Evolutionary conservation across 2,329 filamentous ascomycete species (phyloP), one percentile per base, ranked within the genome.

Genomic region (Triangularia setosa): DNA sequence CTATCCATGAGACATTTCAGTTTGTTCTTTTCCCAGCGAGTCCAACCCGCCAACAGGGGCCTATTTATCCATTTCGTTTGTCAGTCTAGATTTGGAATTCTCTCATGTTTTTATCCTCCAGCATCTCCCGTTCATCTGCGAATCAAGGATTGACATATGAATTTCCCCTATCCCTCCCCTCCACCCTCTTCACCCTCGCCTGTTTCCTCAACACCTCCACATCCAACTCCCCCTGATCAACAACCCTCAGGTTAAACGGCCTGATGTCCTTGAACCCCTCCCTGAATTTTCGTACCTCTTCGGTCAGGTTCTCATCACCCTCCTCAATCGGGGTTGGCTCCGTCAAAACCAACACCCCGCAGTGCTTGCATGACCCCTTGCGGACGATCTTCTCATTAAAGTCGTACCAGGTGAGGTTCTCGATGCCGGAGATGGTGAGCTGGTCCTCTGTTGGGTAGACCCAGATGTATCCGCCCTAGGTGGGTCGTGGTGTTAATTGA

Each of bases 361-460:
- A 85, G 11, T 62, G 76, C 68, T 76, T 78, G 75, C 83, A 85
- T 65, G 84, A 84, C 1, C 70, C 71, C 75, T 83, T 84, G 64
- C 63, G 65, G 52, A 74, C 68, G 3, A 77, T 18, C 1, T 67
- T 65, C 24, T 62, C 61, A 23, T 65, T 71, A 66, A 81, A 81
- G 7, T 60, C 9, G 71, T 83, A 83, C 2, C 66, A 67, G 3
- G 67, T 69, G 4, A 82, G 73, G 65, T 80, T 76, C 25, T 79
- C 77, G 64, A 69, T 63, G 70, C 80, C 72, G 27, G 79, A 67
- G 56, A 84, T 67, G 11, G 73, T 73, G n/a, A 82, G 73, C 58
- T 81, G 76, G 11, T 76, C 72, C 3, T 67, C 68, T 2, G 65
- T 64, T 6, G 79, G 78, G 69, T 83, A 84, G 35, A 78, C 69